These are phyloP conservation scores for Selaginella tamariscina DNA, from an alignment of 75 land plant species.

Conservation along the genomic window DNA sequence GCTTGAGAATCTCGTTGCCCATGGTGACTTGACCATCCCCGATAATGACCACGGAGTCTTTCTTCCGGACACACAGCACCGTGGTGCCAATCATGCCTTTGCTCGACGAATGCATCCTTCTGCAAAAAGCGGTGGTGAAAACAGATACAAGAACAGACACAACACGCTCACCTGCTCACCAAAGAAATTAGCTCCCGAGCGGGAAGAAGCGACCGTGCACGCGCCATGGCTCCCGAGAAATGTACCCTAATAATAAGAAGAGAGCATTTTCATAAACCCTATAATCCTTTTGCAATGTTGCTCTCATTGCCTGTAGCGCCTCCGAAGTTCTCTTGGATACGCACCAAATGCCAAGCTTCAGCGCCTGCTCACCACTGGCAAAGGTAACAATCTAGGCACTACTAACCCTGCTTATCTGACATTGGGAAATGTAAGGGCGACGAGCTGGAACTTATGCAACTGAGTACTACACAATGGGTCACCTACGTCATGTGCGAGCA, in stretches of 20 bases:
- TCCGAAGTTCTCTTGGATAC: too few species aligned
- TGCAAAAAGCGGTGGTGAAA: neutral
- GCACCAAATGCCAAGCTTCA: too few species aligned
- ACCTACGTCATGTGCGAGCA: constrained; percentile 59
- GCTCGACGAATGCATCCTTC: constrained; percentile 17
- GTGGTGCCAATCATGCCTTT: constrained; percentile 34
- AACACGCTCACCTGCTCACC: neutral
- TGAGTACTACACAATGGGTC: constrained; percentile 81
- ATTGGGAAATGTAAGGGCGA: too few species aligned
- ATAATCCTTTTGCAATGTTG: too few species aligned
- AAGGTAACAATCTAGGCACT: too few species aligned
- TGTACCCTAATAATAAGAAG: too few species aligned
- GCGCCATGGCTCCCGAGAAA: too few species aligned
- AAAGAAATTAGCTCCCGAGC: neutral
- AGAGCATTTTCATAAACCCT: too few species aligned
- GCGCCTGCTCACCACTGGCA: too few species aligned
- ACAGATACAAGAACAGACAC: neutral
- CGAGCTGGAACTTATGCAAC: constrained; percentile 69
- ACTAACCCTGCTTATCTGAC: too few species aligned
- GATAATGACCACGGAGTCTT: constrained; percentile 26
- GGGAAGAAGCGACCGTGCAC: neutral
- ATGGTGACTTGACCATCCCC: constrained; percentile 36
- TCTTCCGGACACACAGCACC: constrained; percentile 33
- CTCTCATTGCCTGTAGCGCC: too few species aligned
- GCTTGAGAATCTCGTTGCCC: constrained; percentile 32